Evolutionary conservation across 2,329 filamentous ascomycete genomes (phyloP).

Genomic region (Lachnellula suecica): DNA sequence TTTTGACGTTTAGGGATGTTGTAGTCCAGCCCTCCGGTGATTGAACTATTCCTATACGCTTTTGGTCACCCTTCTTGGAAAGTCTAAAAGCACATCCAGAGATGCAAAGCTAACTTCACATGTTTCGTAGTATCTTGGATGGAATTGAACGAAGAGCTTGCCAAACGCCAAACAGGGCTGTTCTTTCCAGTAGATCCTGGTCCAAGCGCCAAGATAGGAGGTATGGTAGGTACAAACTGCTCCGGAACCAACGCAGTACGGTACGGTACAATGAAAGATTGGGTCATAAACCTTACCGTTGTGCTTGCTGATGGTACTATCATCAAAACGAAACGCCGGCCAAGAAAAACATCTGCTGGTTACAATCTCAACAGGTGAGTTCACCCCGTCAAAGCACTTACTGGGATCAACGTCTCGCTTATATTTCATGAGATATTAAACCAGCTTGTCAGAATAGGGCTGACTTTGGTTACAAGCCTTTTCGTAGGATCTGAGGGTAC

Average conservation of each 20-base stretch:
- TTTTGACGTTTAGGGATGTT: too few relatives aligned
- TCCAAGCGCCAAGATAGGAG: constrained; percentile 67
- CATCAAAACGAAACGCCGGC: constrained; percentile 76
- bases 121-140: constrained; percentile 98
- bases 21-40: constrained; percentile 88
- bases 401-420: too few relatives aligned
- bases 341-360: constrained; percentile 77
- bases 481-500: constrained; percentile 85
- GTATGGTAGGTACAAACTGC: constrained; percentile 79
- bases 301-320: constrained; percentile 76
- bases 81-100: too few relatives aligned
- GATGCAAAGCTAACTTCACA: too few relatives aligned
- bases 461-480: constrained; percentile 45
- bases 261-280: constrained; percentile 87
- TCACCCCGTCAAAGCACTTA: too few relatives aligned
- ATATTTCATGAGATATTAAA: too few relatives aligned
- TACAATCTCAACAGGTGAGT: constrained; percentile 79
- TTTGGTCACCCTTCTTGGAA: too few relatives aligned
- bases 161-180: constrained; percentile 70
- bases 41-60: too few relatives aligned
- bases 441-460: not conserved
- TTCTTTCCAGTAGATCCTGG: constrained; percentile 88
- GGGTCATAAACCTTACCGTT: constrained; percentile 80
- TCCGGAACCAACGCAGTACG: constrained; percentile 77
- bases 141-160: constrained; percentile 71